Evolutionary conservation across 179 eudicot species (phyloP).

Genomic region (Vitellaria paradoxa): DNA sequence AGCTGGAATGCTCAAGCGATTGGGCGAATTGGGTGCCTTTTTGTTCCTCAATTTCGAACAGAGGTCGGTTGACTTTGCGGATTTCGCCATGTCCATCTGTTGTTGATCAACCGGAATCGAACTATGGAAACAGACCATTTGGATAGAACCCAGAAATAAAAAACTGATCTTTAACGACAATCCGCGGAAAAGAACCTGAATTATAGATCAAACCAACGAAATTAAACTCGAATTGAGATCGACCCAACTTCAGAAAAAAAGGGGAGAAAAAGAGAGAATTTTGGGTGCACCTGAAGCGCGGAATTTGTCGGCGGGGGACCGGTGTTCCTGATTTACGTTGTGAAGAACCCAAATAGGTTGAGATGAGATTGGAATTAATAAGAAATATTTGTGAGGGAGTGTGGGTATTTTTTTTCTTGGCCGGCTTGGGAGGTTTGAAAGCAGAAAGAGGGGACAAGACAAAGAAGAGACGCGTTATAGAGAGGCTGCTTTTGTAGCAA

Average conservation of each 20-base stretch:
- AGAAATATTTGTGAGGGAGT: background rate
- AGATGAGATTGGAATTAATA: background rate
- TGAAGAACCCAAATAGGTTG: background rate
- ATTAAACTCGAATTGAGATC: constrained; percentile 21
- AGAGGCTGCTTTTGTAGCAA: no score
- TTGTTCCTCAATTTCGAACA: constrained; percentile 42
- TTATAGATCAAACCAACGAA: constrained; percentile 21
- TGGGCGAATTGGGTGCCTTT: constrained; percentile 33
- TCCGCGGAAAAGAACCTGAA: constrained; percentile 18
- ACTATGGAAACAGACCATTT: constrained; percentile 55
- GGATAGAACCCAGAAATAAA: constrained; percentile 29
- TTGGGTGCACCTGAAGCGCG: constrained; percentile 21
- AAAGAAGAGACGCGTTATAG: background rate
- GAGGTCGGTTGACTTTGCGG: constrained; percentile 42
- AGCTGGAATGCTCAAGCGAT: constrained; percentile 35
- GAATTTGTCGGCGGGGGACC: constrained; percentile 6
- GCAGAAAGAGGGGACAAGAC: constrained; percentile 11
- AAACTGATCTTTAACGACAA: constrained; percentile 20
- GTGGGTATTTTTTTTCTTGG: constrained; percentile 5
- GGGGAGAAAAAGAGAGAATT: constrained; percentile 7
- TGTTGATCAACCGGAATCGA: constrained; percentile 40
- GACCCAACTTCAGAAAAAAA: constrained; percentile 19
- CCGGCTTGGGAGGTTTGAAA: constrained; percentile 20
- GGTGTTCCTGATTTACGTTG: no score
- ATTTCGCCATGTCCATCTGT: constrained; percentile 49